Conservation (phyloP, 805 yeast genomes). For the Babjeviella inositovora region DNA sequence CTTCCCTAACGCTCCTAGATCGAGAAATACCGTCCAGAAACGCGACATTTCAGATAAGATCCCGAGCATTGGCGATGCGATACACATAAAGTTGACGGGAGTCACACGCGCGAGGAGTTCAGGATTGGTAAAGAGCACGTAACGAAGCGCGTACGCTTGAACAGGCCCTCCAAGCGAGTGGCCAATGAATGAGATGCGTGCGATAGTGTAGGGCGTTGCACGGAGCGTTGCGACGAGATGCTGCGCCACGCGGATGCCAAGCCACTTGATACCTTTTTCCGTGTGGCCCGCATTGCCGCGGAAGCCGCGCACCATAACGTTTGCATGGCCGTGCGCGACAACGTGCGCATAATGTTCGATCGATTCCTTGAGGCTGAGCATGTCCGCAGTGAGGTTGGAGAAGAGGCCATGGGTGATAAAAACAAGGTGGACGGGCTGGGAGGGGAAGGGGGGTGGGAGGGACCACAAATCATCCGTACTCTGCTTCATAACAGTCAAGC, state of each 20-base stretch:
- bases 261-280: constrained; percentile 18
- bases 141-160: constrained; percentile 21
- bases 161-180: constrained; percentile 26
- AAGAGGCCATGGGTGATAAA: constrained; percentile 26
- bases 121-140: constrained; percentile 5
- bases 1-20: constrained; percentile 24
- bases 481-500: constrained; percentile 9
- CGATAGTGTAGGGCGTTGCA: constrained; percentile 6
- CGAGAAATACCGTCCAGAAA: constrained; percentile 20
- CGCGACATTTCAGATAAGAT: constrained; percentile 21
- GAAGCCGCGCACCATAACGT: constrained; percentile 18
- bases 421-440: constrained; percentile 18
- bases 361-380: constrained; percentile 20
- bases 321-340: too few relatives aligned
- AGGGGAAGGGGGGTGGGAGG: constrained; percentile 8
- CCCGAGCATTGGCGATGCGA: constrained; percentile 26
- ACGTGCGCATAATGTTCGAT: constrained; percentile 7
- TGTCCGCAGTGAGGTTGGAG: constrained; percentile 24
- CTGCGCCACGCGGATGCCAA: constrained; percentile 15
- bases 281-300: constrained; percentile 22
- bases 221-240: not conserved
- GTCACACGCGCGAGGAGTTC: constrained; percentile 12
- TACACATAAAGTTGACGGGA: constrained; percentile 16
- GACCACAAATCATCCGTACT: constrained; percentile 18
- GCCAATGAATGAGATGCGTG: constrained; percentile 20